Evolutionary conservation across 768 basidiomycete species (phyloP).

Genomic region (Serendipita indica): DNA sequence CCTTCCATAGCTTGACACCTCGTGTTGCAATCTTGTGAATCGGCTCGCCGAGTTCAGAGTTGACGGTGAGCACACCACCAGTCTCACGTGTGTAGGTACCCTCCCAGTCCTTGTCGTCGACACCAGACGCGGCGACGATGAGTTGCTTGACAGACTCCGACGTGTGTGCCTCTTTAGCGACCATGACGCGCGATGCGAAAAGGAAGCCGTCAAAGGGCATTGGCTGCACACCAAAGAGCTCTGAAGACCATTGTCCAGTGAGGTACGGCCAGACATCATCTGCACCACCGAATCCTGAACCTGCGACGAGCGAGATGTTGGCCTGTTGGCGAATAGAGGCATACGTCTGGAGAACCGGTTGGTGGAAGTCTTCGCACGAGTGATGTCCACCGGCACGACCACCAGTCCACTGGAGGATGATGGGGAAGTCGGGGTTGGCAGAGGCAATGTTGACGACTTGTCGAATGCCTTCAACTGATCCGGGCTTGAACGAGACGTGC

Average conservation of each 20-base stretch:
- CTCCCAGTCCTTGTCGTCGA: slow-evolving; percentile 82
- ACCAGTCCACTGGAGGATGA: slow-evolving; percentile 98
- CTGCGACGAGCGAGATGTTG: slow-evolving; percentile 83
- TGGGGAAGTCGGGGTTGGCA: slow-evolving; percentile 87
- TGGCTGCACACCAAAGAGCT: slow-evolving; percentile 66
- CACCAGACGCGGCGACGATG: slow-evolving; percentile 88
- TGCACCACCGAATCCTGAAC: slow-evolving; percentile 90
- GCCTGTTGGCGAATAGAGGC: slow-evolving; percentile 71
- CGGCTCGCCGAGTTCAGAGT: slow-evolving; percentile 94
- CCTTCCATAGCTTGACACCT: slow-evolving; percentile 95
- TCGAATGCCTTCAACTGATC: slow-evolving; percentile 92
- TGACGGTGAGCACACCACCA: slow-evolving; percentile 91
- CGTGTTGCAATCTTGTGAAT: slow-evolving; percentile 99
- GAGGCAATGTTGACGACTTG: slow-evolving; percentile 94
- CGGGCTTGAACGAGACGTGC: slow-evolving; percentile 96
- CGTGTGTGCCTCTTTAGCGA: slow-evolving; percentile 96
- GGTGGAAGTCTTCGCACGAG: slow-evolving; percentile 97
- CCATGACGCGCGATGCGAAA: slow-evolving; percentile 95
- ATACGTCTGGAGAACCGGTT: slow-evolving; percentile 85
- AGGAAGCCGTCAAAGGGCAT: slow-evolving; percentile 99
- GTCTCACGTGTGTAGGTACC: slow-evolving; percentile 88
- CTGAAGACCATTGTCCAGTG: slow-evolving; percentile 85
- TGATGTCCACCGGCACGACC: slow-evolving; percentile 98
- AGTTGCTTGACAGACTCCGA: slow-evolving; percentile 90
- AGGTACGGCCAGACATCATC: slow-evolving; percentile 96